Conservation (phyloP, 2,329 filamentous ascomycete genomes). For the Colletotrichum sp. region DNA sequence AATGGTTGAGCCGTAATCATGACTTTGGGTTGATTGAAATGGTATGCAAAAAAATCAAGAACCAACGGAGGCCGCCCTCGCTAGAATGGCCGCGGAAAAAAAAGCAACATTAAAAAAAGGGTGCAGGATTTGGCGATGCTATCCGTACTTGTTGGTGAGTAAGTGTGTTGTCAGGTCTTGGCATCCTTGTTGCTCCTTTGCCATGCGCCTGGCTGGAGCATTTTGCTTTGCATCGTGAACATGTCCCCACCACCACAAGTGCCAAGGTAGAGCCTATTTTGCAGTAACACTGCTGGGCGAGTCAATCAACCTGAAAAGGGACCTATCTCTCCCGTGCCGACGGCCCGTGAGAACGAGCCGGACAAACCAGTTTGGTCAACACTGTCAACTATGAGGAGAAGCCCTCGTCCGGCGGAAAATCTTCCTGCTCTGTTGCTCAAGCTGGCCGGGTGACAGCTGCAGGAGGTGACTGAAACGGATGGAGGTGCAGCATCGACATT, state of each 20-base stretch:
- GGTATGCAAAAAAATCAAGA: not conserved
- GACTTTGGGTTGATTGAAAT: not conserved
- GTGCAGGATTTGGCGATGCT: not conserved
- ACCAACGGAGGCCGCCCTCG: not conserved
- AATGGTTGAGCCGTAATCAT: not conserved
- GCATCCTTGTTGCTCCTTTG: not conserved
- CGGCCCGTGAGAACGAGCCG: not conserved
- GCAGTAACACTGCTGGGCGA: not conserved
- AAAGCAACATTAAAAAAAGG: not conserved
- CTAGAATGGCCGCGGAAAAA: not conserved
- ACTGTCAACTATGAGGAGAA: not conserved
- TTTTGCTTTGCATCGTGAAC: not conserved
- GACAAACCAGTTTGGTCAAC: not conserved
- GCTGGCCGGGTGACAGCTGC: not conserved
- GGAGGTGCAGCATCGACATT: not conserved
- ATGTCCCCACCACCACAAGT: not conserved
- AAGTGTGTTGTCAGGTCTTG: not conserved
- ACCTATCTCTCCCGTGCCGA: not conserved
- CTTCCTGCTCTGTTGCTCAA: not conserved
- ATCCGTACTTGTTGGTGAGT: not conserved
- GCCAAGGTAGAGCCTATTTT: not conserved
- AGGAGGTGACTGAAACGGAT: not conserved
- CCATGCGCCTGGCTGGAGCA: not conserved
- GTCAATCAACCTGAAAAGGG: not conserved
- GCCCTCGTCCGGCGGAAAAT: not conserved